Conservation (phyloP, 768 basidiomycete species). For the Lepiota brunneoincarnata region DNA sequence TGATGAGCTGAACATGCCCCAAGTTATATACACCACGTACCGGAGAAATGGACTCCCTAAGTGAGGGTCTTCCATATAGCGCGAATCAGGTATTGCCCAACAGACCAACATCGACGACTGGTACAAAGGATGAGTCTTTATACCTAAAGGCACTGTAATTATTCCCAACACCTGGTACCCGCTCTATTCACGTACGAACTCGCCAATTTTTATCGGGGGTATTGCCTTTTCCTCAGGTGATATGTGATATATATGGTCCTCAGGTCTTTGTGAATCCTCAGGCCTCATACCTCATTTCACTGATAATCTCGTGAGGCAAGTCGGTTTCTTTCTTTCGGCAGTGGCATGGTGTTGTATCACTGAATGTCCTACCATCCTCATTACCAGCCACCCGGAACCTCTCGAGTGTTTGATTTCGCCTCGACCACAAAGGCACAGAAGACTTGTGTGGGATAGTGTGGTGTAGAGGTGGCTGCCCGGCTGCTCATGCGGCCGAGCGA, state of each 20-base stretch:
- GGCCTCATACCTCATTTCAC: too few species aligned
- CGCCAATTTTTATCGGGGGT: constrained; percentile 7
- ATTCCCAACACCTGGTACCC: constrained; percentile 32
- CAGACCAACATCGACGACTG: constrained; percentile 9
- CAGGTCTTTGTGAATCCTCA: constrained; percentile 11
- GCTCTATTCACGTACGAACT: not conserved
- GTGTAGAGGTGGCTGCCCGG: too few species aligned
- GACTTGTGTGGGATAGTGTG: too few species aligned
- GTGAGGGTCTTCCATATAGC: too few species aligned
- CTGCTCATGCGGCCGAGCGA: too few species aligned
- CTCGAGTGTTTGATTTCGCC: not conserved
- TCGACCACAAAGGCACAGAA: not conserved
- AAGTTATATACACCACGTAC: too few species aligned
- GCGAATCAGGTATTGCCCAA: constrained; percentile 17
- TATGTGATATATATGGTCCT: constrained; percentile 3
- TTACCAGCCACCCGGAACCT: not conserved
- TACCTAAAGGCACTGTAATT: constrained; percentile 33
- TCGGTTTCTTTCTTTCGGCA: too few species aligned
- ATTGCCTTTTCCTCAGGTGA: constrained; percentile 10
- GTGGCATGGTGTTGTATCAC: too few species aligned
- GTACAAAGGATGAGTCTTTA: constrained; percentile 23
- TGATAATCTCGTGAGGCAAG: too few species aligned
- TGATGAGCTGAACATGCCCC: too few species aligned
- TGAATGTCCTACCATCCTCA: not conserved
- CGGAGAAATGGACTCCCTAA: too few species aligned